A percentile compares a stretch with the other conserved stretches of the same genome.
Evolutionary conservation across 306 rosid genomes (phyloP).

Genomic region (Amphicarpaea edgeworthii): DNA sequence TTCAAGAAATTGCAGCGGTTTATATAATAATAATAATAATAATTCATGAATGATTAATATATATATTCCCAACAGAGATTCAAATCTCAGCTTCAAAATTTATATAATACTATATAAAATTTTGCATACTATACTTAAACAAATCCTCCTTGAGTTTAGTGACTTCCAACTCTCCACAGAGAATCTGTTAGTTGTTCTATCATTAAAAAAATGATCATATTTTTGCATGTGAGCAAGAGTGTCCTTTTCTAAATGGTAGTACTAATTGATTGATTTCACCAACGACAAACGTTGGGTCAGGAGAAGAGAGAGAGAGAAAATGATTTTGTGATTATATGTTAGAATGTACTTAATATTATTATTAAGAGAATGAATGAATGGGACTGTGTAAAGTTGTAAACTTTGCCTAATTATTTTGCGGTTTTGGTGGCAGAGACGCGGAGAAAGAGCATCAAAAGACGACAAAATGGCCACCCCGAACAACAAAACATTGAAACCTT

Average conservation of each 20-base stretch:
- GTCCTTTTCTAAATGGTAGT: slow-evolving; percentile 6
- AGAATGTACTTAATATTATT: slow-evolving; percentile 23
- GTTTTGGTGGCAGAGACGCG: slow-evolving; percentile 31
- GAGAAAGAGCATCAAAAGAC: slow-evolving; percentile 64
- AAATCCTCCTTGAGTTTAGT: slow-evolving; percentile 60
- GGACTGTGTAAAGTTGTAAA: not conserved
- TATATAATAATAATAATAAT: too few relatives aligned
- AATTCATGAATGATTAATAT: slow-evolving; percentile 47
- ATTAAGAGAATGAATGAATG: not conserved
- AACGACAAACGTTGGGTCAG: slow-evolving; percentile 34
- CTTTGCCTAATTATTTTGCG: slow-evolving; percentile 32
- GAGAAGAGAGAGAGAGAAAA: slow-evolving; percentile 41
- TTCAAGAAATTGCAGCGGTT: slow-evolving; percentile 38
- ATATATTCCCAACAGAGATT: slow-evolving; percentile 42
- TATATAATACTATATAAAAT: slow-evolving; percentile 32
- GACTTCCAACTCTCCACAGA: slow-evolving; percentile 61
- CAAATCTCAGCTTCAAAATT: slow-evolving; percentile 46
- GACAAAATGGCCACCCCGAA: slow-evolving; percentile 55
- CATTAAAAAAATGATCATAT: slow-evolving; percentile 38
- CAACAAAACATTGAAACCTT: slow-evolving; percentile 29
- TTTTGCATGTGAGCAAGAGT: slow-evolving; percentile 45
- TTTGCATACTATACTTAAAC: slow-evolving; percentile 19
- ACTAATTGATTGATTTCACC: slow-evolving; percentile 28
- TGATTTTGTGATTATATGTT: slow-evolving; percentile 57
- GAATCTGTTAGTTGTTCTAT: slow-evolving; percentile 39